phyloP scores from a whole-genome alignment of 768 basidiomycete genomes.

The Trametes cinnabarina region DNA sequence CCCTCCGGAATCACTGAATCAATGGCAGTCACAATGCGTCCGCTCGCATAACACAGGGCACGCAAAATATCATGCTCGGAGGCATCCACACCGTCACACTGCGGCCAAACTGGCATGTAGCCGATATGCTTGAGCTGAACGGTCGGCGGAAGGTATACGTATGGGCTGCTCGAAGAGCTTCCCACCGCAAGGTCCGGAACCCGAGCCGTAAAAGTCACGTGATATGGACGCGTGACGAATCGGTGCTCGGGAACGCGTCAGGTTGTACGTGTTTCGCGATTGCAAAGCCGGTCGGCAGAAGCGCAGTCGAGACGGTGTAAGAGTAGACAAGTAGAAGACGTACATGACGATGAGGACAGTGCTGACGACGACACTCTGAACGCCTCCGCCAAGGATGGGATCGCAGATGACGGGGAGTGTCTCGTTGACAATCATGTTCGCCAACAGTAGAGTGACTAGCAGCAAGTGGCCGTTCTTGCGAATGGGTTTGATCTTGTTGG shows the following conservation, averaged over 20 bases:
- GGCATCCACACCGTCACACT: too few relatives aligned
- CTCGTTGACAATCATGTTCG: slow-evolving; percentile 93
- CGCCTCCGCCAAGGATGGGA: slow-evolving; percentile 74
- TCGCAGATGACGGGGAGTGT: slow-evolving; percentile 82
- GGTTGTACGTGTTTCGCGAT: slow-evolving; percentile 1
- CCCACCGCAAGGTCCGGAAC: background rate
- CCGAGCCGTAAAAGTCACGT: background rate
- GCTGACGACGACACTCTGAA: slow-evolving; percentile 74
- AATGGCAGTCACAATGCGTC: too few relatives aligned
- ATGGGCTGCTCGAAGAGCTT: too few relatives aligned
- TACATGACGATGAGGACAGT: slow-evolving; percentile 87
- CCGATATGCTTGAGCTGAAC: too few relatives aligned
- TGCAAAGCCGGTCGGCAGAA: background rate
- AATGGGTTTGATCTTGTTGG: slow-evolving; percentile 83
- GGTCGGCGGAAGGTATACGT: too few relatives aligned
- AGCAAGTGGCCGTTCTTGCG: slow-evolving; percentile 81
- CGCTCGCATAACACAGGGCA: too few relatives aligned
- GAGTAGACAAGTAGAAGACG: slow-evolving; percentile 35
- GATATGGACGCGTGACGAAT: slow-evolving; percentile 8
- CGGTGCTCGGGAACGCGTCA: slow-evolving; percentile 15
- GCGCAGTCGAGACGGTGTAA: background rate
- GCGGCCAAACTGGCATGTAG: too few relatives aligned
- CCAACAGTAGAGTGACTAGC: slow-evolving; percentile 77
- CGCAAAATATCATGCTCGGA: too few relatives aligned
- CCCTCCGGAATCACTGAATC: too few relatives aligned